phyloP scores from a whole-genome alignment of 129 eudicot genomes.

The Pulicaria dysenterica region DNA sequence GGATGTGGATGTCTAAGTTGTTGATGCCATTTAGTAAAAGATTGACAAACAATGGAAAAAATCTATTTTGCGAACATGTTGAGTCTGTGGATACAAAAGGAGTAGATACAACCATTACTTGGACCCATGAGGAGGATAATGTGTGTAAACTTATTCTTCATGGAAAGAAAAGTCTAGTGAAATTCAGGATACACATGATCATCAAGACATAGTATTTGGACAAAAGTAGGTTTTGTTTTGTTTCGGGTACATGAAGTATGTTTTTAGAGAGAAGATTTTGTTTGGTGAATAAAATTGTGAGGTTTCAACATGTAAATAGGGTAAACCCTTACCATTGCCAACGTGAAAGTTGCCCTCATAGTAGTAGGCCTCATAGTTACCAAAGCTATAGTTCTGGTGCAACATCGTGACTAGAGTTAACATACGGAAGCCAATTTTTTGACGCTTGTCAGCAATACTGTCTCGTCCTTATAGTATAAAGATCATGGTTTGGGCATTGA shows the following conservation, averaged over 20 bases:
- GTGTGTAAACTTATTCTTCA: too few relatives aligned
- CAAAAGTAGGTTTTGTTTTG: constrained; percentile 7
- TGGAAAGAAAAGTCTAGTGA: too few relatives aligned
- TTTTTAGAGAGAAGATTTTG: neutral
- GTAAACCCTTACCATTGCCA: constrained; percentile 14
- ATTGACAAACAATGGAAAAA: too few relatives aligned
- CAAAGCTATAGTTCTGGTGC: neutral
- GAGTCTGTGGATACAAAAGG: too few relatives aligned
- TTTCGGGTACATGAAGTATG: neutral
- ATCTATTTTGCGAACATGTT: too few relatives aligned
- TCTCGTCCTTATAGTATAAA: neutral
- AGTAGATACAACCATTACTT: too few relatives aligned
- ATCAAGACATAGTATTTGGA: neutral
- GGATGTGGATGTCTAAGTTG: too few relatives aligned
- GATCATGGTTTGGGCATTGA: neutral
- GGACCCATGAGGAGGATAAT: too few relatives aligned
- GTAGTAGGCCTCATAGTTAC: neutral
- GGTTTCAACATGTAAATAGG: constrained; percentile 1
- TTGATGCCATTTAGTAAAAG: too few relatives aligned
- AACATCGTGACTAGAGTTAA: neutral
- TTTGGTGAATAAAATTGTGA: neutral
- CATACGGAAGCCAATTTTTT: neutral
- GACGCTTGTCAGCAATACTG: neutral
- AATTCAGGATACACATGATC: too few relatives aligned
- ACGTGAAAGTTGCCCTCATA: neutral